A percentile compares a stretch with the other conserved stretches of the same genome.
These are phyloP conservation scores for Fraxinus paxiana DNA, from an alignment of 305 asterid species.

Conservation along the genomic window DNA sequence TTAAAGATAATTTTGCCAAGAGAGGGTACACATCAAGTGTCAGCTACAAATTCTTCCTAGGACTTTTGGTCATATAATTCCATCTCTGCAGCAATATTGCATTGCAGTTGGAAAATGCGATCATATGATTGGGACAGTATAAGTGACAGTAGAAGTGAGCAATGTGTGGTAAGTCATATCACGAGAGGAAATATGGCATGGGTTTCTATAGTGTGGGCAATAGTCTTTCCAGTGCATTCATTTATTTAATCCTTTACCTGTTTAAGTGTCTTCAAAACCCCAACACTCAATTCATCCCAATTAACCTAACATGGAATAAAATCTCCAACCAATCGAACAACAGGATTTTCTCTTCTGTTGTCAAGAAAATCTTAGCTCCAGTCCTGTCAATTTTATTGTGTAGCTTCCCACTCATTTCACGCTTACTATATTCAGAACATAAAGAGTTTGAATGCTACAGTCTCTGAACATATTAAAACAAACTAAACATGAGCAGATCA, in stretches of 20 bases:
- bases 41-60: neutral
- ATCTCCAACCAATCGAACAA: neutral
- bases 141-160: neutral
- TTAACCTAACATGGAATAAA: neutral
- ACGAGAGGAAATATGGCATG: neutral
- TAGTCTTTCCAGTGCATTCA: neutral
- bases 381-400: neutral
- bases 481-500: slow-evolving; percentile 1
- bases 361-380: neutral
- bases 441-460: neutral
- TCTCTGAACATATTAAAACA: neutral
- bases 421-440: neutral
- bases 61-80: neutral
- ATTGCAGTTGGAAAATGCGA: neutral
- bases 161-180: neutral
- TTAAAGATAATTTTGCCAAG: neutral
- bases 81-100: neutral
- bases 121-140: neutral
- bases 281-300: neutral
- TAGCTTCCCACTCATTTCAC: neutral
- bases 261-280: neutral
- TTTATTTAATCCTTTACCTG: neutral
- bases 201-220: neutral
- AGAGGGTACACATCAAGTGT: neutral
- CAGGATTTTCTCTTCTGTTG: neutral